A percentile compares a stretch with the other conserved stretches of the same genome.
These are phyloP conservation scores for Venturia carpophila DNA, from an alignment of 2,329 filamentous ascomycete species.

Conservation along the genomic window DNA sequence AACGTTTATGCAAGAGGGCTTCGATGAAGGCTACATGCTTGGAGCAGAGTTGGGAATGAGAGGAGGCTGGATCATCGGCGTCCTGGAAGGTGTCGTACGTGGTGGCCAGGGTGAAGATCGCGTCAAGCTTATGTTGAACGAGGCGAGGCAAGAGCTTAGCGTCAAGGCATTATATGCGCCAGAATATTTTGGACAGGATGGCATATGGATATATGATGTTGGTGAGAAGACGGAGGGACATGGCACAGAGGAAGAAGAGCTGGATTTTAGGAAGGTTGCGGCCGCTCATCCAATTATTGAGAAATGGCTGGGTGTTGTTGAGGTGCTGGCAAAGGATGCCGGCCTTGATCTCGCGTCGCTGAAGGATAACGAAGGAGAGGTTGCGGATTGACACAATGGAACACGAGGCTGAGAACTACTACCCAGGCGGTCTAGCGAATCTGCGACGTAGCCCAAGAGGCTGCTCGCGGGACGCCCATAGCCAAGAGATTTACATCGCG, in stretches of 20 bases:
- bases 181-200: conserved; percentile 62
- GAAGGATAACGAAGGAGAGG: not conserved
- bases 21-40: conserved; percentile 82
- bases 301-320: conserved; percentile 15
- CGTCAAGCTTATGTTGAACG: conserved; percentile 27
- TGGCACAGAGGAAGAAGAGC: conserved; percentile 30
- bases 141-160: conserved; percentile 52
- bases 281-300: conserved; percentile 17
- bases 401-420: not conserved
- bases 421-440: not conserved
- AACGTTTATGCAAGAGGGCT: conserved; percentile 71
- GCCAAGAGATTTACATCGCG: too few species aligned
- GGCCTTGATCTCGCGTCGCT: conserved; percentile 11
- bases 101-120: conserved; percentile 19
- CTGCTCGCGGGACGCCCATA: not conserved
- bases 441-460: not conserved
- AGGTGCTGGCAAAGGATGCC: conserved; percentile 2
- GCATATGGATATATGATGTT: conserved; percentile 61
- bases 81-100: conserved; percentile 62
- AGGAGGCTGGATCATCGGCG: conserved; percentile 67
- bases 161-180: conserved; percentile 55
- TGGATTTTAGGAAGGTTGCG: conserved; percentile 46
- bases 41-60: conserved; percentile 72
- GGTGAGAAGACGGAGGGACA: conserved; percentile 33
- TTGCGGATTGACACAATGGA: not conserved